phyloP scores from a whole-genome alignment of 805 yeast genomes.

The Yamadazyma scolyti region DNA sequence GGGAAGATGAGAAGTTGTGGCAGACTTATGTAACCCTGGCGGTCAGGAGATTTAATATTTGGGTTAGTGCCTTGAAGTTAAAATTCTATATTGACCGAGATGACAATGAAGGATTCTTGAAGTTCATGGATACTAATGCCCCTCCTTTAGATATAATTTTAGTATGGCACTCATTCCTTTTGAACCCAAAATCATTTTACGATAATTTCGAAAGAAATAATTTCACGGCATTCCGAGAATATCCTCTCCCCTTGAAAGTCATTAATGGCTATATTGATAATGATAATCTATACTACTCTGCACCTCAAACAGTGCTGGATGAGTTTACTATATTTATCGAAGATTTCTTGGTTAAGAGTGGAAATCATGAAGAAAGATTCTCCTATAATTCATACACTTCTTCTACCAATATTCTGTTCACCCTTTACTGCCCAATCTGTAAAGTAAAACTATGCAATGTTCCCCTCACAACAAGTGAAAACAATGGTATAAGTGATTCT shows the following conservation, averaged over 20 bases:
- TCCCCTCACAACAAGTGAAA: background rate
- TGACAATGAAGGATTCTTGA: no score
- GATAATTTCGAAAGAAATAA: constrained; percentile 12
- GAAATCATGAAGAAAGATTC: constrained; percentile 6
- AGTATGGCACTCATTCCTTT: constrained; percentile 20
- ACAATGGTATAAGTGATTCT: constrained; percentile 9
- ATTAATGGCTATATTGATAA: constrained; percentile 7
- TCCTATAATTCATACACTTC: constrained; percentile 5
- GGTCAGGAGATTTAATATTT: constrained; percentile 17
- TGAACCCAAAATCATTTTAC: constrained; percentile 15
- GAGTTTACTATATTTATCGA: background rate
- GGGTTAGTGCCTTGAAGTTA: constrained; percentile 20
- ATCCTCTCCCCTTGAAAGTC: constrained; percentile 6
- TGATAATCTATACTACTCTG: constrained; percentile 5
- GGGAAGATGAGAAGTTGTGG: no score
- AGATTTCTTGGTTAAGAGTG: background rate
- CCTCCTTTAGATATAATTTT: constrained; percentile 21
- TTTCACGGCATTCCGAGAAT: constrained; percentile 7
- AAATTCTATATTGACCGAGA: no score
- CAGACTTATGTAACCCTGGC: constrained; percentile 19
- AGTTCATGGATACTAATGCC: no score
- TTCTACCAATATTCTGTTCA: constrained; percentile 1
- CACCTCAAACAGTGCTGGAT: background rate
- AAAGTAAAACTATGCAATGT: background rate
- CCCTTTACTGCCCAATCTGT: constrained; percentile 14